Conservation (phyloP, 495 filamentous ascomycete genomes). For the Daldinia childiae region DNA sequence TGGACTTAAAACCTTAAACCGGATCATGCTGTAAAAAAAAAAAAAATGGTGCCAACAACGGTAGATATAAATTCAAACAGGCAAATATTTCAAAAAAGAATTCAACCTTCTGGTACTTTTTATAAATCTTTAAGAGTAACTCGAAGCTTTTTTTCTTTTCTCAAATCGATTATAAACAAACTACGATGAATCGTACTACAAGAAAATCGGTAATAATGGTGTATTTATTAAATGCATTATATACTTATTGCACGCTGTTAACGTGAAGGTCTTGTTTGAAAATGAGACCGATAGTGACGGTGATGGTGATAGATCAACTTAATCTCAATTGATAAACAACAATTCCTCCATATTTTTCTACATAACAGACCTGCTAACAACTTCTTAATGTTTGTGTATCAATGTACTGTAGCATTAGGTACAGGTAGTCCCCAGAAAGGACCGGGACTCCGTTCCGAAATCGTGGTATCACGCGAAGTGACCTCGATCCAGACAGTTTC, state of each 20-base stretch:
- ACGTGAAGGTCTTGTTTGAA: constrained; percentile 24
- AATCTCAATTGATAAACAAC: constrained; percentile 15
- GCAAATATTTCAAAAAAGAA: background rate
- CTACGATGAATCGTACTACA: background rate
- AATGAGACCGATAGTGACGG: constrained; percentile 33
- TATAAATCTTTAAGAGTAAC: background rate
- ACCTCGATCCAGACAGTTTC: constrained; percentile 40
- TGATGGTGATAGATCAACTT: constrained; percentile 32
- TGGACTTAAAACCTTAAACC: background rate
- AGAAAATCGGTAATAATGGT: background rate
- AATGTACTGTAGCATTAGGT: constrained; percentile 29
- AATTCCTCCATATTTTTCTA: constrained; percentile 1
- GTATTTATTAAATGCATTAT: background rate
- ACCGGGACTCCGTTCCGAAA: constrained; percentile 41
- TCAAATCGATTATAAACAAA: background rate
- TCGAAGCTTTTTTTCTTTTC: background rate
- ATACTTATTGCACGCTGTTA: constrained; percentile 19
- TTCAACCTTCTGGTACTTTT: background rate
- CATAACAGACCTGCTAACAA: background rate
- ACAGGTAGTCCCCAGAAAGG: constrained; percentile 13
- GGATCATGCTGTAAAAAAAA: too few species aligned
- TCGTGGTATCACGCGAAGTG: constrained; percentile 40
- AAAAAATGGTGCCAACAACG: background rate
- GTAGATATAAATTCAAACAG: background rate
- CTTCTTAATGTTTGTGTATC: background rate